These are phyloP conservation scores for Boletus sp. DNA, from an alignment of 1,284 basidiomycete genomes.

Conservation along the genomic window DNA sequence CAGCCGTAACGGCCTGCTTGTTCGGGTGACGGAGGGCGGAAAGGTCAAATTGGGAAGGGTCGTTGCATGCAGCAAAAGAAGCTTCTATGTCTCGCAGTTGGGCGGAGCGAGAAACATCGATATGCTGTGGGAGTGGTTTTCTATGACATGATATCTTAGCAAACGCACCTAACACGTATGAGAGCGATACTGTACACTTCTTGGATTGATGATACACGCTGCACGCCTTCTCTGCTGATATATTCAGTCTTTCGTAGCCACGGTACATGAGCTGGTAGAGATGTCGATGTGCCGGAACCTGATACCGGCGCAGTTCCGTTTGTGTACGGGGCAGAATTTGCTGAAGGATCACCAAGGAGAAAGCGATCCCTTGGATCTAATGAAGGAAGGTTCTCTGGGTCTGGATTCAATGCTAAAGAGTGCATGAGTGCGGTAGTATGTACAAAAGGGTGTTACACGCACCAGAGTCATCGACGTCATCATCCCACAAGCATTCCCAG, in stretches of 20 bases:
- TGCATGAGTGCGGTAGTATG: conserved; percentile 5
- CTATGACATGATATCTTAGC: conserved; percentile 29
- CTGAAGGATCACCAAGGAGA: conserved; percentile 56
- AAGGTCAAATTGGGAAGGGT: conserved; percentile 49
- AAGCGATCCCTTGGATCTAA: conserved; percentile 73
- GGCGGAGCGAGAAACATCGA: conserved; percentile 75
- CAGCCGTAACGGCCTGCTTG: conserved; percentile 71
- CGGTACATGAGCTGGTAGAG: conserved; percentile 63
- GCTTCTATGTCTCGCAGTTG: conserved; percentile 82
- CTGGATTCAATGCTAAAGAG: conserved; percentile 61
- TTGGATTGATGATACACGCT: conserved; percentile 42
- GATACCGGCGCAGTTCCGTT: conserved; percentile 39
- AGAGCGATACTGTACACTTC: conserved; percentile 49
- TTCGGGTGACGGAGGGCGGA: conserved; percentile 70
- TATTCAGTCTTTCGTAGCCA: conserved; percentile 92
- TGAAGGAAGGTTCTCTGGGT: conserved; percentile 52
- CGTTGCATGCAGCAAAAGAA: conserved; percentile 68
- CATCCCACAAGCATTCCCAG: conserved; percentile 82
- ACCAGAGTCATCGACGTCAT: conserved; percentile 68
- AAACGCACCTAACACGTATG: neutral
- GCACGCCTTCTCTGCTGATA: conserved; percentile 62
- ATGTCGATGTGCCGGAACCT: conserved; percentile 37
- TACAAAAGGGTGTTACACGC: conserved; percentile 22
- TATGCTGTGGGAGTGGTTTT: conserved; percentile 49
- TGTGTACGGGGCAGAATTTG: conserved; percentile 40